Evolutionary conservation across 75 land plant species (phyloP).

Genomic region (Sequoiadendron giganteum): DNA sequence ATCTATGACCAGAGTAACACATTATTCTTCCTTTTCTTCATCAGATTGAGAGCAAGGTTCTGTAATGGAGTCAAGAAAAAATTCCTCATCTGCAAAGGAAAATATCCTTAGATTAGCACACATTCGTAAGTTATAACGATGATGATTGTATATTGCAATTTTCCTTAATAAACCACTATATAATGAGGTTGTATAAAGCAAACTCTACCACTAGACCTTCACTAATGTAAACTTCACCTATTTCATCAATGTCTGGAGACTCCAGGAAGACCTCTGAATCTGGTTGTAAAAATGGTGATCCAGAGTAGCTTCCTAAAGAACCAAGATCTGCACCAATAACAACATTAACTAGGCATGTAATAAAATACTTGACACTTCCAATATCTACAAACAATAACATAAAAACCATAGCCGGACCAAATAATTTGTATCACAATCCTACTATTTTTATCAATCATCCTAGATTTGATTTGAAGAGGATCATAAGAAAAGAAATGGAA

Average conservation of each 20-base stretch:
- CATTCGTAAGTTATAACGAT: background rate
- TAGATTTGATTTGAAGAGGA: background rate
- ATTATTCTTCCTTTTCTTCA: background rate
- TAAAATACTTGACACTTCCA: background rate
- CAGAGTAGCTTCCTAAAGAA: conserved; percentile 68
- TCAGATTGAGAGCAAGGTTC: conserved; percentile 19
- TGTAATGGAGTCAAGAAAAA: conserved; percentile 55
- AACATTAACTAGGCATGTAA: conserved; percentile 12
- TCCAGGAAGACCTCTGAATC: conserved; percentile 73
- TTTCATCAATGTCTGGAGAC: conserved; percentile 77
- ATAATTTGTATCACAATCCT: background rate
- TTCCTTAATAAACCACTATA: background rate
- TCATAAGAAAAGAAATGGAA: too few species aligned
- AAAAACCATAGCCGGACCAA: background rate
- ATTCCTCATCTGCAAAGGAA: conserved; percentile 57
- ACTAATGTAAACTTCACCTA: conserved; percentile 38
- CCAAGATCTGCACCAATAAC: conserved; percentile 68
- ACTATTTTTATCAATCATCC: background rate
- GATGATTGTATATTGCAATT: background rate
- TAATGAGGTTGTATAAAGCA: background rate
- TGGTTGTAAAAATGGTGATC: conserved; percentile 82
- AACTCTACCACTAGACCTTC: background rate
- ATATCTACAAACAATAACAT: background rate
- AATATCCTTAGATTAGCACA: background rate
- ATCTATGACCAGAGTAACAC: background rate